These are phyloP conservation scores for Millerago galiae DNA, from an alignment of 805 yeast species.

Conservation along the genomic window DNA sequence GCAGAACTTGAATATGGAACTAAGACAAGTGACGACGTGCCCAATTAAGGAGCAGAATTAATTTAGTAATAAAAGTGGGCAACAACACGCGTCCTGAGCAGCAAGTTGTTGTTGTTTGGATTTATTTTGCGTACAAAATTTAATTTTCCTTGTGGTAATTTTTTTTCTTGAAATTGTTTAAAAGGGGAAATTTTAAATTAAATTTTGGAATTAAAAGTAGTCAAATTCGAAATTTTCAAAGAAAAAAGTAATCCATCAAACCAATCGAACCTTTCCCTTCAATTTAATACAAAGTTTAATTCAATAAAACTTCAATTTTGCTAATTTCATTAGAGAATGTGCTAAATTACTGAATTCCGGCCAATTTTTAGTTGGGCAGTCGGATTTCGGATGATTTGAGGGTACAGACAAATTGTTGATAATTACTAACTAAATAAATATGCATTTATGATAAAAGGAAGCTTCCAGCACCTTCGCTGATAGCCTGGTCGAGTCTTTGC, in stretches of 20 bases:
- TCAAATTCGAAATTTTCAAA: too few species aligned
- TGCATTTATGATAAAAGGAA: conserved; percentile 55
- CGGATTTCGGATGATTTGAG: background rate
- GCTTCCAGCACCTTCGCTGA: conserved; percentile 83
- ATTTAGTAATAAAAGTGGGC: background rate
- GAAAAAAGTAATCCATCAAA: too few species aligned
- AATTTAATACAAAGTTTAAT: too few species aligned
- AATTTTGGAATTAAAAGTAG: too few species aligned
- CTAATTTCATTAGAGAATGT: too few species aligned
- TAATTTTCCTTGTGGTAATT: background rate
- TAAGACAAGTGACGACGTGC: background rate
- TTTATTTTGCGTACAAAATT: background rate
- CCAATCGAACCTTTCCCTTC: too few species aligned
- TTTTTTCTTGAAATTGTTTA: background rate
- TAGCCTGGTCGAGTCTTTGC: conserved; percentile 57
- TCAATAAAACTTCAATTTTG: background rate
- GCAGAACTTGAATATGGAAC: background rate
- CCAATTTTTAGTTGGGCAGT: too few species aligned
- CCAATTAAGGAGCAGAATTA: background rate
- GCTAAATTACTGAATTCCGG: too few species aligned
- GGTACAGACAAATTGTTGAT: too few species aligned
- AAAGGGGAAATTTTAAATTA: background rate
- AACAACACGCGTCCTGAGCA: background rate
- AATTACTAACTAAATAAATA: too few species aligned
- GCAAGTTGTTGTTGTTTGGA: background rate